Percentiles rank a stretch among this genome's conserved stretches.
phyloP scores from a whole-genome alignment of 176 grass and related monocot genomes.

The Lolium perenne region DNA sequence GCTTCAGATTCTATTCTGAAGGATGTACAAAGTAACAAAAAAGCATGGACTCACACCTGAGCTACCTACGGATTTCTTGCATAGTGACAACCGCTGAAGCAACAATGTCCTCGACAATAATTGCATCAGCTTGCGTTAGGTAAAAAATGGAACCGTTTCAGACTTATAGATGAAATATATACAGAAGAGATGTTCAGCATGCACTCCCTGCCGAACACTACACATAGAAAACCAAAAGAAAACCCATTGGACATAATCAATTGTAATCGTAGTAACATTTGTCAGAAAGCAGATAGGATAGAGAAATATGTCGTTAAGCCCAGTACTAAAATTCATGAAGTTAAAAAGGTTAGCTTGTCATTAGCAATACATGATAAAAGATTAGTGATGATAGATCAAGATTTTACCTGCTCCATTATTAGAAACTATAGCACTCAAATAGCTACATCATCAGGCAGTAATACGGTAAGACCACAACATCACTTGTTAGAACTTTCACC shows the following conservation, averaged over 20 bases:
- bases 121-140: no score
- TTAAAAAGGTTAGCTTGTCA: conserved; percentile 38
- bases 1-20: no score
- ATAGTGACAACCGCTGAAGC: no score
- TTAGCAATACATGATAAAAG: conserved; percentile 1
- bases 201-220: no score
- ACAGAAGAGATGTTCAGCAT: no score
- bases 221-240: conserved; percentile 35
- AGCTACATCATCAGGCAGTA: conserved; percentile 91
- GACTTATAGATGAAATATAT: no score
- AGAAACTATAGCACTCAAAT: conserved; percentile 91
- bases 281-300: conserved; percentile 94
- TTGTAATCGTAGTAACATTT: conserved; percentile 87
- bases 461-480: conserved; percentile 56
- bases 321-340: conserved; percentile 77
- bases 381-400: neutral
- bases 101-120: no score
- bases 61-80: no score
- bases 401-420: conserved; percentile 82
- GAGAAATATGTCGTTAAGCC: conserved; percentile 60
- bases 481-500: conserved; percentile 67
- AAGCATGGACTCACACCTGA: no score
- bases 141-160: no score
- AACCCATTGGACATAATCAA: conserved; percentile 92
- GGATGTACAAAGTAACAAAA: no score